A percentile compares a stretch with the other conserved stretches of the same genome.
These are phyloP conservation scores for Themeda triandra DNA, from an alignment of 176 grass and related monocot species.

Conservation along the genomic window DNA sequence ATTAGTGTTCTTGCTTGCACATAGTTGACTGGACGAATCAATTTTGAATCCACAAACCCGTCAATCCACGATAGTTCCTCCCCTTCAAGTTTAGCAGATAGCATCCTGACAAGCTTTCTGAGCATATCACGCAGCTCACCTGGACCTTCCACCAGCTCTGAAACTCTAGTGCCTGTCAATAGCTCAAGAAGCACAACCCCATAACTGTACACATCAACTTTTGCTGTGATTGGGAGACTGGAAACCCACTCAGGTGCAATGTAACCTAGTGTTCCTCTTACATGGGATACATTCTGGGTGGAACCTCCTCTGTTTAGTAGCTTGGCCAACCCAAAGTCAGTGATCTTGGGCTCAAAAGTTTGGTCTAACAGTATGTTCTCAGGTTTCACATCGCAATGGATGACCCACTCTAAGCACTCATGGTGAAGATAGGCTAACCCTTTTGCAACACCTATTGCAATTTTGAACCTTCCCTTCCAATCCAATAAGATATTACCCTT, in stretches of 20 bases:
- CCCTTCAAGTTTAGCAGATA: background rate
- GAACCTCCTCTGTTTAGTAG: background rate
- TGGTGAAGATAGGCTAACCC: constrained; percentile 53
- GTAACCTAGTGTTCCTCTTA: constrained; percentile 22
- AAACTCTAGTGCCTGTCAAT: constrained; percentile 25
- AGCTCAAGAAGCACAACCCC: constrained; percentile 39
- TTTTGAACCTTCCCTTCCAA: constrained; percentile 35
- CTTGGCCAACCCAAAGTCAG: constrained; percentile 27
- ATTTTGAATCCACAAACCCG: background rate
- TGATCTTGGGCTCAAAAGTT: constrained; percentile 14
- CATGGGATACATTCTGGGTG: background rate
- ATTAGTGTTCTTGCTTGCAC: background rate
- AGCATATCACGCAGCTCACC: background rate
- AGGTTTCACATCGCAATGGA: constrained; percentile 47
- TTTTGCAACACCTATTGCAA: constrained; percentile 13
- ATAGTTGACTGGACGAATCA: background rate
- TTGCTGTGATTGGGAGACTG: constrained; percentile 14
- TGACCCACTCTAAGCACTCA: constrained; percentile 48
- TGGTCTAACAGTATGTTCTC: constrained; percentile 27
- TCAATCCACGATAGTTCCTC: background rate
- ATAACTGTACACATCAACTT: constrained; percentile 27
- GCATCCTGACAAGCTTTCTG: constrained; percentile 1
- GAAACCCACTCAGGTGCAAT: constrained; percentile 33
- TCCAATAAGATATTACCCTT: background rate
- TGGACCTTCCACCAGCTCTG: constrained; percentile 11